Percentiles rank a stretch among this genome's conserved stretches.
Conservation (phyloP, 73 alveolate species). For the Halteria grandinella region DNA sequence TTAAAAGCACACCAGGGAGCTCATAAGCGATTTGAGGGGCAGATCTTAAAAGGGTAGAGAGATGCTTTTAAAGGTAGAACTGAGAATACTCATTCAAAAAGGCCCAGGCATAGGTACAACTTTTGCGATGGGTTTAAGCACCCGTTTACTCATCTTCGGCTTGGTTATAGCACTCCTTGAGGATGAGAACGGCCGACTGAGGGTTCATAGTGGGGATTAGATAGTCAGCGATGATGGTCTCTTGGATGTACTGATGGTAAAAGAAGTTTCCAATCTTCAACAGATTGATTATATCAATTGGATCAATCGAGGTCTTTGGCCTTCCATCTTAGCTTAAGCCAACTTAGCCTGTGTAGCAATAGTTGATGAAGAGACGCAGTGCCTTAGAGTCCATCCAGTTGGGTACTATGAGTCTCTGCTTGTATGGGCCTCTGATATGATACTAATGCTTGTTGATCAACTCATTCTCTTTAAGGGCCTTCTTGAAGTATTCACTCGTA, state of each 20-base stretch:
- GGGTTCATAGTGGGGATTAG: slow-evolving; percentile 43
- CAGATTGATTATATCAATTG: background rate
- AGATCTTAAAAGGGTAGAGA: slow-evolving; percentile 13
- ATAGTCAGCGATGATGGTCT: slow-evolving; percentile 18
- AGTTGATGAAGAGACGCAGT: slow-evolving; percentile 5
- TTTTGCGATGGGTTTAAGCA: background rate
- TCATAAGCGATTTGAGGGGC: background rate
- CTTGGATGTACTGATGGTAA: slow-evolving; percentile 16
- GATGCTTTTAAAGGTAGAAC: slow-evolving; percentile 17
- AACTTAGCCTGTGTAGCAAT: slow-evolving; percentile 34
- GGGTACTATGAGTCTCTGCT: background rate
- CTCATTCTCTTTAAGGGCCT: slow-evolving; percentile 15
- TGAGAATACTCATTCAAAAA: background rate
- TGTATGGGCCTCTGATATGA: background rate
- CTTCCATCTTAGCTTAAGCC: slow-evolving; percentile 14
- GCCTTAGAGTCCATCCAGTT: slow-evolving; percentile 30
- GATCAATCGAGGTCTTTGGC: too few relatives aligned
- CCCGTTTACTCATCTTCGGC: too few relatives aligned
- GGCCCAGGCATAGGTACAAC: slow-evolving; percentile 39
- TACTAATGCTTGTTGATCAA: background rate
- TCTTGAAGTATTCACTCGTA: slow-evolving; percentile 17
- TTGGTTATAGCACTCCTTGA: slow-evolving; percentile 31
- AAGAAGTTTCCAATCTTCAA: slow-evolving; percentile 19
- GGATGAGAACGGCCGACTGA: background rate
- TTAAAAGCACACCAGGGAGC: background rate